Percentiles rank a stretch among this genome's conserved stretches.
phyloP scores from a whole-genome alignment of 2,329 filamentous ascomycete genomes.

The Calonectria hawksworthii region DNA sequence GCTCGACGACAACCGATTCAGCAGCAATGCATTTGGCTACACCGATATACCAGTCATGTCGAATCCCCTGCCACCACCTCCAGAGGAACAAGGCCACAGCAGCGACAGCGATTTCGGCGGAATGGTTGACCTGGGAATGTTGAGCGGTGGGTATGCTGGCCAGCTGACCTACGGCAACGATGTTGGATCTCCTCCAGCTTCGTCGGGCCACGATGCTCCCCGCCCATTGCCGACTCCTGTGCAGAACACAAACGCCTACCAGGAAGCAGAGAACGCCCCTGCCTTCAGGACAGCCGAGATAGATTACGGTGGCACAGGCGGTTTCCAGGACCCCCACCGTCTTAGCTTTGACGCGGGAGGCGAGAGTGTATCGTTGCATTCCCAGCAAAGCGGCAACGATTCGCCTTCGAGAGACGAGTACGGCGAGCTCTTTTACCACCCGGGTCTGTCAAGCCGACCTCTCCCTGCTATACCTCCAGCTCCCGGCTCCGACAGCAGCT shows the following conservation, averaged over 20 bases:
- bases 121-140: constrained; percentile 78
- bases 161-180: constrained; percentile 65
- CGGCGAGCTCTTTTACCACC: constrained; percentile 94
- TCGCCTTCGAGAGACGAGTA: constrained; percentile 80
- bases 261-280: constrained; percentile 50
- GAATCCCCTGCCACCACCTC: constrained; percentile 60
- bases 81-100: constrained; percentile 63
- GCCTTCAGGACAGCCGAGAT: constrained; percentile 76
- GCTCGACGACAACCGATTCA: constrained; percentile 74
- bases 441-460: constrained; percentile 77
- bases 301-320: constrained; percentile 92
- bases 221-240: constrained; percentile 65
- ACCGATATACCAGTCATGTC: constrained; percentile 48
- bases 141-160: constrained; percentile 78
- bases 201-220: constrained; percentile 58
- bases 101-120: constrained; percentile 80
- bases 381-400: constrained; percentile 72
- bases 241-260: constrained; percentile 46
- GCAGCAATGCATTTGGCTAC: constrained; percentile 49
- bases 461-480: constrained; percentile 74
- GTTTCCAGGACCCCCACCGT: constrained; percentile 83
- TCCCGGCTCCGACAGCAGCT: constrained; percentile 72
- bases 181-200: constrained; percentile 57
- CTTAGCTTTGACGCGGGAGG: constrained; percentile 95
- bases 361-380: constrained; percentile 74